Evolutionary conservation across 208 protist genomes (phyloP), one percentile per base, ranked within the genome.

Genomic region (Leishmania amazonensis): DNA sequence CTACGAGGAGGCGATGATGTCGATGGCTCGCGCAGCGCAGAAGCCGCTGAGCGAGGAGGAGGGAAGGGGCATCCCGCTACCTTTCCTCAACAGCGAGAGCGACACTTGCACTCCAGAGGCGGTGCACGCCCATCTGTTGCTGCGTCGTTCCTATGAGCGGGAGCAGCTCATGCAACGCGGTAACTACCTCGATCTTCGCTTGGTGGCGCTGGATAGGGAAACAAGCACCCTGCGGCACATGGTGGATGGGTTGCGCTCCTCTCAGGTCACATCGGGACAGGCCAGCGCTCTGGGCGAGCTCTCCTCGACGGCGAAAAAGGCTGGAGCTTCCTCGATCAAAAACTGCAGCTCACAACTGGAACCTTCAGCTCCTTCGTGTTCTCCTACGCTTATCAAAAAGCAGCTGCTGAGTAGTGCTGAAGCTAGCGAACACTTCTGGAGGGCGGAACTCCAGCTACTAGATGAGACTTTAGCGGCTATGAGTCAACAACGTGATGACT

Each of bases 101-200:
- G 76, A 45, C 9, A 70, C 8, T 57, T 47, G 73, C 38, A 77
- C 84, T 1, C 94, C 92, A 4, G 94, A 97, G 78, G 83, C 76
- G 3, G 60, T 96, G 17, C 92, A 97, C 80, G 94, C 94, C 7
- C 86, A 88, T 57, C 80, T 91, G 38, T 87, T 97, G 76, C 83
- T 97, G 60, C 89, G 88, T 9, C 83, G 91, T 35, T 92, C 90
- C 24, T 86, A 87, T 53, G 86, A 88, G n/a, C 88, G 92, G 11
- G 94, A 97, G 85, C 85, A 92, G 70, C 87, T 97, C 47, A 88
- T 91, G 89, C 81, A 93, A 60, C 85, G 86, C 21, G 94, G 94
- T 4, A 97, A 96, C 78, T 86, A 90, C 49, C 88, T 97, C 4
- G 94, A 97, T 78, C 85, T 90, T 42, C 90, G 91, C 42, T 80